These are phyloP conservation scores for Cryptosporidium xiaoi DNA, from an alignment of 169 alveolate genomes.

Conservation along the genomic window DNA sequence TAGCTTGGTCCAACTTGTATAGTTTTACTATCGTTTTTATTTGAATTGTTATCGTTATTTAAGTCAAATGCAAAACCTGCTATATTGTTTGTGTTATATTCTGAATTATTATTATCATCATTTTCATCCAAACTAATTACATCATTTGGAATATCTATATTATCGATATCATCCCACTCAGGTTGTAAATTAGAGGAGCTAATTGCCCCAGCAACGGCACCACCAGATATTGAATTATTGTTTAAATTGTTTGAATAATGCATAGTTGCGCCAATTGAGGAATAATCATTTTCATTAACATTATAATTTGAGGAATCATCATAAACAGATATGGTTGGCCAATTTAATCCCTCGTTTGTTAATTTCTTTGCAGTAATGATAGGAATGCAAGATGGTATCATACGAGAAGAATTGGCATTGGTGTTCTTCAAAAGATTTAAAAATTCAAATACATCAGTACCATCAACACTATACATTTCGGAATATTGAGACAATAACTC, in stretches of 20 bases:
- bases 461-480: slow-evolving; percentile 62
- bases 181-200: slow-evolving; percentile 1
- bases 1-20: slow-evolving; percentile 1
- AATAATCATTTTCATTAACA: background rate
- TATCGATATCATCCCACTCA: slow-evolving; percentile 73
- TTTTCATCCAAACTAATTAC: slow-evolving; percentile 7
- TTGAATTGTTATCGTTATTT: background rate
- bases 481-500: slow-evolving; percentile 55
- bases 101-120: background rate
- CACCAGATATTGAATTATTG: background rate
- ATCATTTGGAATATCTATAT: slow-evolving; percentile 58
- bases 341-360: slow-evolving; percentile 25
- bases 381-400: slow-evolving; percentile 61
- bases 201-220: background rate
- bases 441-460: slow-evolving; percentile 57
- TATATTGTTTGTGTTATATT: background rate
- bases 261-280: background rate
- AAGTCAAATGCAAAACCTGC: background rate
- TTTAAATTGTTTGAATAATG: background rate
- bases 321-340: slow-evolving; percentile 40
- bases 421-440: slow-evolving; percentile 9
- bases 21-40: background rate
- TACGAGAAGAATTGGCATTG: background rate
- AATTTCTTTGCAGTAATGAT: slow-evolving; percentile 43
- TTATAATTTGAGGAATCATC: slow-evolving; percentile 2